Conservation (phyloP, 768 basidiomycete genomes). For the Tylopilus vinaceipallidus region DNA sequence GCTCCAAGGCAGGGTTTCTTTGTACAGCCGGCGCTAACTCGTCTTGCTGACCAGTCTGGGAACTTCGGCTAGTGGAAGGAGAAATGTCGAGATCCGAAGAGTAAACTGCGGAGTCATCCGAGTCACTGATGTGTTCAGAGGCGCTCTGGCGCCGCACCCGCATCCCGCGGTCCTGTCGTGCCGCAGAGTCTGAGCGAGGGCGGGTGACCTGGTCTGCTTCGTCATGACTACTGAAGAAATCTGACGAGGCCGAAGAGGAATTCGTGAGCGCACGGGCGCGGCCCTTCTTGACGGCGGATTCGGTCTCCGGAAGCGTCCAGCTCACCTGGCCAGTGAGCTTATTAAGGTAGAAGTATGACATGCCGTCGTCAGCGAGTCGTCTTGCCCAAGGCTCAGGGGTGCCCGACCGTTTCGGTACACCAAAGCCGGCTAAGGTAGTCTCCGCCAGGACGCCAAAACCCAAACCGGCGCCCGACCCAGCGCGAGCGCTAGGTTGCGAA, state of each 20-base stretch:
- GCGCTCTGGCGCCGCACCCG: conserved; percentile 31
- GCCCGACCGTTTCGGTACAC: conserved; percentile 53
- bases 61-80: conserved; percentile 30
- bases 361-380: conserved; percentile 78
- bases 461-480: conserved; percentile 51
- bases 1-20: conserved; percentile 35
- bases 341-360: conserved; percentile 79
- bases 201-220: conserved; percentile 24
- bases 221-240: conserved; percentile 20
- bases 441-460: conserved; percentile 41
- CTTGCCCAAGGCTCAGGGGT: conserved; percentile 84
- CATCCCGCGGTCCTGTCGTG: conserved; percentile 25
- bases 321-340: conserved; percentile 61
- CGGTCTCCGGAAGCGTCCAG: conserved; percentile 63
- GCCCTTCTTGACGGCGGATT: conserved; percentile 27
- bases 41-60: conserved; percentile 28
- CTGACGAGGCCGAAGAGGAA: conserved; percentile 35
- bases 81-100: conserved; percentile 34
- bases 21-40: conserved; percentile 14
- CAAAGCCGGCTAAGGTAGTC: conserved; percentile 52
- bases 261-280: conserved; percentile 34
- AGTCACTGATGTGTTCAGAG: conserved; percentile 58
- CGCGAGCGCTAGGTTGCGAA: conserved; percentile 55
- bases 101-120: conserved; percentile 69
- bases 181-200: conserved; percentile 36